phyloP scores from a whole-genome alignment of 108 stramenopile genomes.

The Skeletonema potamos region DNA sequence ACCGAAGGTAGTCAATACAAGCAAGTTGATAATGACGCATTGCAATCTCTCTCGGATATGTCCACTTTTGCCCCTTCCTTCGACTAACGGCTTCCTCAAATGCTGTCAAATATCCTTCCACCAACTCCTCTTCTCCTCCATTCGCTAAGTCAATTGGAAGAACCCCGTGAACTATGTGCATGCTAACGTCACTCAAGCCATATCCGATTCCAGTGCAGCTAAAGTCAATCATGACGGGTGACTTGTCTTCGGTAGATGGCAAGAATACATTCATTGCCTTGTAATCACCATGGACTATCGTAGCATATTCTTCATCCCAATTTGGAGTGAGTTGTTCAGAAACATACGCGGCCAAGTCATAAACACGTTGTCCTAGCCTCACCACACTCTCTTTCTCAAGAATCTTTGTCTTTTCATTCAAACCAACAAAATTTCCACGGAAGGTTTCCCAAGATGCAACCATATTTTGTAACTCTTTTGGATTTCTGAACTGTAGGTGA shows the following conservation, averaged over 20 bases:
- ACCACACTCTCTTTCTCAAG: conserved; percentile 23
- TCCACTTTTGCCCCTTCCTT: background rate
- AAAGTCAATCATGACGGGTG: conserved; percentile 70
- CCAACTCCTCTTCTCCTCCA: conserved; percentile 59
- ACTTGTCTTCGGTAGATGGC: conserved; percentile 15
- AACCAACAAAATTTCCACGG: conserved; percentile 28
- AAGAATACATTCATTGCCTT: conserved; percentile 85
- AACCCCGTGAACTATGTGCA: conserved; percentile 71
- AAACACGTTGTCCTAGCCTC: conserved; percentile 56
- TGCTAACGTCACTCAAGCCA: conserved; percentile 61
- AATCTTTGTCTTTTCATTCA: conserved; percentile 11
- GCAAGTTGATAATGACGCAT: conserved; percentile 73
- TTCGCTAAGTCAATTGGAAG: conserved; percentile 50
- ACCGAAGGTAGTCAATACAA: conserved; percentile 62
- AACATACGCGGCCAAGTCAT: conserved; percentile 59
- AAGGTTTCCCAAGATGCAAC: conserved; percentile 64
- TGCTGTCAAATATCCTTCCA: conserved; percentile 53
- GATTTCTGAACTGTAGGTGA: conserved; percentile 69
- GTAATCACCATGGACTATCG: conserved; percentile 75
- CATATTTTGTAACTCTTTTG: conserved; percentile 63
- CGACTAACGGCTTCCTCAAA: conserved; percentile 39
- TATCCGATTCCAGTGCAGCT: conserved; percentile 71
- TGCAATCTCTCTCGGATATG: conserved; percentile 54
- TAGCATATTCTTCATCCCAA: conserved; percentile 60
- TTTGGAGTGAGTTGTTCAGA: conserved; percentile 60